Base-by-base conservation (phyloP, 768 basidiomycete genomes). In the Crassisporium funariophilum region DNA sequence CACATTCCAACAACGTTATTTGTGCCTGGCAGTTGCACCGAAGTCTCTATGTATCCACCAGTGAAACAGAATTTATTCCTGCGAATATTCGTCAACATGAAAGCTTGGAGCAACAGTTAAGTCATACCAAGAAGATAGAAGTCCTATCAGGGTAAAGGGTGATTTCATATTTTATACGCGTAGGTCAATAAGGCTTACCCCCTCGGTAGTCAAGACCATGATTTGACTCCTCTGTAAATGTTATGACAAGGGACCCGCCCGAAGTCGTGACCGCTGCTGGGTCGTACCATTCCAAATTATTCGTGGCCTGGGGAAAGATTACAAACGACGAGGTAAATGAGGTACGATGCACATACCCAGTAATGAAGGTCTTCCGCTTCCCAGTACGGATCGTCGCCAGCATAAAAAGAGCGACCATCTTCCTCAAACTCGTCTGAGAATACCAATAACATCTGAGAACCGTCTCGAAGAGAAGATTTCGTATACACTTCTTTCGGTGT, bases 11-110 rank as follows among this genome's bases (percentile, higher is more conserved):
- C 68, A 23, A 91, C 69, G 52, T 83, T 82, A 54, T 74, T 79
- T 7, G 68, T 60, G 0, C 90, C 90, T 5, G 90, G 90, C 36
- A 92, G 68, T 20, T 70, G 73, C 15, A 88, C 82, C 24, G 80
- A 78, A 2, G 76, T 69, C 54, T 89, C 83, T 41, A 94, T 72
- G 46, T 90, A 73, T 27, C 94, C 94, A 25, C 90, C 91, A 23
- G 91, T 91, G 69, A 95, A 94, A 70, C 91, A 98, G 54, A 98
- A 89, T 66, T 95, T 94, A 68, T 97, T 97, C 90, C 84, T 76
- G n/a, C n/a, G n/a, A n/a, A n/a, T 3, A 78, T 10, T 31, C 5
- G n/a, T 77, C 19, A 80, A 69, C 59, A 90, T 68, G n/a, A n/a
- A n/a, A n/a, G n/a, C n/a, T n/a, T n/a, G n/a, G n/a, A n/a, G n/a